A percentile compares a stretch with the other conserved stretches of the same genome.
phyloP scores from a whole-genome alignment of 371 early-diverging fungal genomes.

The Catenaria anguillulae region DNA sequence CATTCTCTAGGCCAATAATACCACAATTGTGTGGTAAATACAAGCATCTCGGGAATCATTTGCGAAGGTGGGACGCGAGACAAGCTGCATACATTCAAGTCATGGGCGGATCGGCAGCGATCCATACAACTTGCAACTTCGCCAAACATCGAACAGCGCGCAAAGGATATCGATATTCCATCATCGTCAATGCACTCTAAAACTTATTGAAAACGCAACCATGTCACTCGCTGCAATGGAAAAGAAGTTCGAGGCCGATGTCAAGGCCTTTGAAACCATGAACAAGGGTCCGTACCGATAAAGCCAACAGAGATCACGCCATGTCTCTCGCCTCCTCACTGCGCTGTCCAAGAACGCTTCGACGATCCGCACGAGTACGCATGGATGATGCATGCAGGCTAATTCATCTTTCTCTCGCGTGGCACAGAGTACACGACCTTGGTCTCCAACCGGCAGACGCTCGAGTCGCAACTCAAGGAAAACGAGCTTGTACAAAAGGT shows the following conservation, averaged over 20 bases:
- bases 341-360: background rate
- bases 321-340: background rate
- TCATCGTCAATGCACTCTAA: too few species aligned
- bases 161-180: too few species aligned
- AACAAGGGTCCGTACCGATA: constrained; percentile 33
- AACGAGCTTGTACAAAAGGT: constrained; percentile 78
- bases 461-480: constrained; percentile 89
- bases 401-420: too few species aligned
- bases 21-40: too few species aligned
- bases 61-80: too few species aligned
- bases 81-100: too few species aligned
- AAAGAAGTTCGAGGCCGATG: constrained; percentile 44
- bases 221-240: constrained; percentile 18
- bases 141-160: too few species aligned
- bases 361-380: background rate
- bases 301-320: background rate
- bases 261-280: constrained; percentile 40
- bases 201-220: too few species aligned
- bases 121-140: too few species aligned
- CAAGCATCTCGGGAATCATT: too few species aligned
- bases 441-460: constrained; percentile 57
- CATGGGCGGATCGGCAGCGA: too few species aligned
- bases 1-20: too few species aligned
- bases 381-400: background rate
- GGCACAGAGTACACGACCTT: constrained; percentile 63